Evolutionary conservation across 805 yeast species (phyloP).

Genomic region (Suhomyces canberraensis): DNA sequence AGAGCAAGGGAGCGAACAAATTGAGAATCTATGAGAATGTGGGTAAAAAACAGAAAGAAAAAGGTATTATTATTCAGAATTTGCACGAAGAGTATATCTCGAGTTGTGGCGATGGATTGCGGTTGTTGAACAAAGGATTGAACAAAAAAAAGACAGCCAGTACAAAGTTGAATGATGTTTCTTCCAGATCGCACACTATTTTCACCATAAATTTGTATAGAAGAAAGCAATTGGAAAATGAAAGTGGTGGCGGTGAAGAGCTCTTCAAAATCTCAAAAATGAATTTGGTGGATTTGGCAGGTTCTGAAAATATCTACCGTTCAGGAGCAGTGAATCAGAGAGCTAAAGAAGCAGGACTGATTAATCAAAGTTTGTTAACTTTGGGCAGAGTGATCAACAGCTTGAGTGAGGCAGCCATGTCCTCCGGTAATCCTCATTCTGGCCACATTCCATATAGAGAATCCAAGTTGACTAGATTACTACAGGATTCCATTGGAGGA

Average conservation of each 20-base stretch:
- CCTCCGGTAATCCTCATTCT: conserved; percentile 2
- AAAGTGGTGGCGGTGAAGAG: conserved; percentile 6
- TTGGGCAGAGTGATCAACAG: conserved; percentile 84
- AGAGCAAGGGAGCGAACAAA: conserved; percentile 23
- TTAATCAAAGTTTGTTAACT: conserved; percentile 82
- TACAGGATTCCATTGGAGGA: conserved; percentile 86
- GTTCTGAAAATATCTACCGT: conserved; percentile 83
- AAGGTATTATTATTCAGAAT: conserved; percentile 54
- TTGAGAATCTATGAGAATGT: conserved; percentile 37
- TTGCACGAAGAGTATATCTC: conserved; percentile 58
- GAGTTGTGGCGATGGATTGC: conserved; percentile 54
- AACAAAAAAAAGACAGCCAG: conserved; percentile 62
- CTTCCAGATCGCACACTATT: conserved; percentile 76
- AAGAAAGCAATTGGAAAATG: conserved; percentile 20
- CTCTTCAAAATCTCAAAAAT: conserved; percentile 54
- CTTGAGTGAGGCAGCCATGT: conserved; percentile 23
- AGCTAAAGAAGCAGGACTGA: conserved; percentile 91
- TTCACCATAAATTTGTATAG: conserved; percentile 60
- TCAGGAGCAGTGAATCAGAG: conserved; percentile 86
- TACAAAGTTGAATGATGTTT: conserved; percentile 69
- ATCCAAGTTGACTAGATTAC: conserved; percentile 64
- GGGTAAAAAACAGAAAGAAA: background rate
- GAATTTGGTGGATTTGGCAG: conserved; percentile 90
- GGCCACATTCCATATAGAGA: conserved; percentile 84
- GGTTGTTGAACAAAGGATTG: conserved; percentile 54